These are phyloP conservation scores for Colletotrichum lentis DNA, from an alignment of 2,329 filamentous ascomycete species.

Conservation along the genomic window DNA sequence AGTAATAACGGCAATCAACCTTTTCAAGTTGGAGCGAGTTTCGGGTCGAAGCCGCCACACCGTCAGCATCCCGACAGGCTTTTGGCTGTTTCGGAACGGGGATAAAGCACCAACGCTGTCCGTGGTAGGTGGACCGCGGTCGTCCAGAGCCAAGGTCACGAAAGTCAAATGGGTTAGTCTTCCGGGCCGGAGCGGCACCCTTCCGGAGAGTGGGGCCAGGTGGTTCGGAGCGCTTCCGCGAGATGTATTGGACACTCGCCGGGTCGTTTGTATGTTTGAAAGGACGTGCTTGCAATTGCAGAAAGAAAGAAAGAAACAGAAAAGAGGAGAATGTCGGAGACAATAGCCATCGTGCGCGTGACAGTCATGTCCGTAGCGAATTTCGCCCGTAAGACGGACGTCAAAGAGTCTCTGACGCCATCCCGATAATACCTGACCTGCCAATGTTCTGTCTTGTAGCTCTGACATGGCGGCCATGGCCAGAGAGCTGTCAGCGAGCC, in stretches of 20 bases:
- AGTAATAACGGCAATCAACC: not conserved
- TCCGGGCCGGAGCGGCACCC: not conserved
- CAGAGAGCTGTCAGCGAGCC: slow-evolving; percentile 10
- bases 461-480: not conserved
- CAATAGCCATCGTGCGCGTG: not conserved
- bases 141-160: not conserved
- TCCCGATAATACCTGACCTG: slow-evolving; percentile 13
- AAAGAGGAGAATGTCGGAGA: no score
- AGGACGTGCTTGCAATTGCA: not conserved
- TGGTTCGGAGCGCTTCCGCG: not conserved
- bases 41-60: not conserved
- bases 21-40: not conserved
- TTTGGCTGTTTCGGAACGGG: not conserved
- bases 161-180: not conserved
- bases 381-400: not conserved
- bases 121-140: not conserved
- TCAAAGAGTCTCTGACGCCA: slow-evolving; percentile 4
- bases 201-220: not conserved
- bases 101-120: no score
- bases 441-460: not conserved
- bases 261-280: not conserved
- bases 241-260: no score
- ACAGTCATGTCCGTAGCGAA: not conserved
- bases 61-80: not conserved
- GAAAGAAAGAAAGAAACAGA: no score